A percentile compares a stretch with the other conserved stretches of the same genome.
These are phyloP conservation scores for Plasmodium falciparum DNA, from an alignment of 169 alveolate species.

Conservation along the genomic window DNA sequence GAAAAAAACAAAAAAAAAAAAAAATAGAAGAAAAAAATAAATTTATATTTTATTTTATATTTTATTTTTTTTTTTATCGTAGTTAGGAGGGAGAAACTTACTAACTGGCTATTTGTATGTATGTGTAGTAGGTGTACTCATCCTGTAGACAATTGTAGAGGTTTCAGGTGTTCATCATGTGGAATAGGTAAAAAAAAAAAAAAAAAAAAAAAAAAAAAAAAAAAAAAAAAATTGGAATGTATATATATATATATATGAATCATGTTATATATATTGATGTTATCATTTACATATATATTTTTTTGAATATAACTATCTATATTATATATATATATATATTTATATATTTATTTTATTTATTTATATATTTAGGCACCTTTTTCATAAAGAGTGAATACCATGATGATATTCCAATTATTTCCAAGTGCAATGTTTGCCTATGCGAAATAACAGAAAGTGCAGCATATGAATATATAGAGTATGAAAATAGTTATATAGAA, in stretches of 20 bases:
- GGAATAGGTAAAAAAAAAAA: constrained; percentile 78
- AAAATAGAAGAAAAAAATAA: background rate
- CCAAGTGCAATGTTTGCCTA: constrained; percentile 56
- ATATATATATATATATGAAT: background rate
- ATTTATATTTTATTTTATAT: background rate
- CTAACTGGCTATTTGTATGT: constrained; percentile 88
- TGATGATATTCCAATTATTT: constrained; percentile 40
- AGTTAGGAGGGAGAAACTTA: constrained; percentile 86
- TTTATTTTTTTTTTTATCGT: constrained; percentile 3
- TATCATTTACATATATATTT: background rate
- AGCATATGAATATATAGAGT: constrained; percentile 71
- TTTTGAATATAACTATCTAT: background rate
- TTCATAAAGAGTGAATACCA: constrained; percentile 58
- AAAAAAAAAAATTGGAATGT: background rate
- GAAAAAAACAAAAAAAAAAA: background rate
- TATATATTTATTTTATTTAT: background rate
- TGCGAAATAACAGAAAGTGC: constrained; percentile 59
- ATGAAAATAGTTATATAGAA: constrained; percentile 77
- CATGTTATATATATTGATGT: too few species aligned
- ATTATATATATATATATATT: background rate
- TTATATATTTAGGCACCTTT: constrained; percentile 48
- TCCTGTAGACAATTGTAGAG: constrained; percentile 85
- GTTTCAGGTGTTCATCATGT: constrained; percentile 86
- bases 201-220: background rate
- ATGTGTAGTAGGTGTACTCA: constrained; percentile 86